A percentile compares a stretch with the other conserved stretches of the same genome.
phyloP scores from a whole-genome alignment of 2,329 filamentous ascomycete species.

The Colletotrichum paranaense region DNA sequence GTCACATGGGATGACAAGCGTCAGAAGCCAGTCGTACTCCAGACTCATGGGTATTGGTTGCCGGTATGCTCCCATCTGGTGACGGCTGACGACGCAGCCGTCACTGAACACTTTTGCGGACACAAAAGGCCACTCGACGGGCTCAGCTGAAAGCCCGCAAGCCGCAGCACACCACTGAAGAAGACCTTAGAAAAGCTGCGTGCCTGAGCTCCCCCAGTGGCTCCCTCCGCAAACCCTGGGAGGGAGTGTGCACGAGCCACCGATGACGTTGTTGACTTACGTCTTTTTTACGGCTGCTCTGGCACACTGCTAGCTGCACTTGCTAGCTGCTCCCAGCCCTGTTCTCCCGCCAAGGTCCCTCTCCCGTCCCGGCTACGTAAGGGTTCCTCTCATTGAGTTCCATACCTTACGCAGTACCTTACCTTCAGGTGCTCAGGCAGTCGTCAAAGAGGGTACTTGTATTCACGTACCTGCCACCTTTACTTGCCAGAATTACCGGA shows the following conservation, averaged over 20 bases:
- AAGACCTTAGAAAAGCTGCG: neutral
- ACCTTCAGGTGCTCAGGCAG: neutral
- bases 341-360: conserved; percentile 18
- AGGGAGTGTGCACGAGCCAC: conserved; percentile 32
- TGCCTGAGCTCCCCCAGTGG: conserved; percentile 2
- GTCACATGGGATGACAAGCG: conserved; percentile 23
- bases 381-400: conserved; percentile 1
- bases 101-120: neutral
- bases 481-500: conserved; percentile 11
- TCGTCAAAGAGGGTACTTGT: neutral
- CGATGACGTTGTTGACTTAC: conserved; percentile 39
- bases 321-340: conserved; percentile 1
- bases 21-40: neutral
- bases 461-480: conserved; percentile 29
- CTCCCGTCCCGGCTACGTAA: conserved; percentile 18
- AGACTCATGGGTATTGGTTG: neutral
- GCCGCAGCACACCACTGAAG: conserved; percentile 8
- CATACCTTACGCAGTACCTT: neutral
- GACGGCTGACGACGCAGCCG: neutral
- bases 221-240: neutral
- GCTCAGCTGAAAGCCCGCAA: neutral
- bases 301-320: neutral
- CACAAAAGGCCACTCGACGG: neutral
- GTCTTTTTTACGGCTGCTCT: conserved; percentile 8
- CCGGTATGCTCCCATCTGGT: neutral